These are phyloP conservation scores for Candida hungchunana DNA, from an alignment of 805 yeast species.

Conservation along the genomic window DNA sequence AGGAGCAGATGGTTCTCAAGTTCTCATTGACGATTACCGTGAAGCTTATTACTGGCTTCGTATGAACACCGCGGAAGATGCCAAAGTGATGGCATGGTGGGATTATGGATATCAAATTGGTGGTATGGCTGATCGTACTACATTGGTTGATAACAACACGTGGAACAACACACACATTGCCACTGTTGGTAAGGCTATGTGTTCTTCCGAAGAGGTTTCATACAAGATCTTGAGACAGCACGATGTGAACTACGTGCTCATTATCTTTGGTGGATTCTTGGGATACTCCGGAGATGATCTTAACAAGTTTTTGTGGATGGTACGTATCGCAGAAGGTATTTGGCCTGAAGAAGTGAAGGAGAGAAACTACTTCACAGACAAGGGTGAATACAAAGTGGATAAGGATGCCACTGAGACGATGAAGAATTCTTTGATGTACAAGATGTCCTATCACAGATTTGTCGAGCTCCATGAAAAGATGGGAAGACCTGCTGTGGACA, in stretches of 20 bases:
- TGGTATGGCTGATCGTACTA: conserved; percentile 99
- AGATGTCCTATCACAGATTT: conserved; percentile 87
- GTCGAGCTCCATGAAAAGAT: conserved; percentile 54
- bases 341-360: conserved; percentile 99
- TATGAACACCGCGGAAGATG: conserved; percentile 95
- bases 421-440: conserved; percentile 90
- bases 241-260: conserved; percentile 91
- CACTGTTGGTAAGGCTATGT: conserved; percentile 97
- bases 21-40: conserved; percentile 91
- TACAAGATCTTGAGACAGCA: conserved; percentile 84
- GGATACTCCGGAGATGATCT: conserved; percentile 96
- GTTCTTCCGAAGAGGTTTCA: conserved; percentile 80
- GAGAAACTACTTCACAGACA: conserved; percentile 72
- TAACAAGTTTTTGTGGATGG: conserved; percentile 98
- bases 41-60: conserved; percentile 99
- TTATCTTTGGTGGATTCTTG: conserved; percentile 89
- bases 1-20: conserved; percentile 79
- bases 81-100: conserved; percentile 99
- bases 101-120: conserved; percentile 99
- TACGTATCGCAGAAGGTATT: conserved; percentile 95
- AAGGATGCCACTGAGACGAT: conserved; percentile 75
- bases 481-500: conserved; percentile 60
- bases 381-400: conserved; percentile 89
- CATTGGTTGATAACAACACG: conserved; percentile 96
- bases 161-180: conserved; percentile 99